Base-by-base conservation (phyloP, 768 basidiomycete genomes). In the Fibroporia radiculosa region DNA sequence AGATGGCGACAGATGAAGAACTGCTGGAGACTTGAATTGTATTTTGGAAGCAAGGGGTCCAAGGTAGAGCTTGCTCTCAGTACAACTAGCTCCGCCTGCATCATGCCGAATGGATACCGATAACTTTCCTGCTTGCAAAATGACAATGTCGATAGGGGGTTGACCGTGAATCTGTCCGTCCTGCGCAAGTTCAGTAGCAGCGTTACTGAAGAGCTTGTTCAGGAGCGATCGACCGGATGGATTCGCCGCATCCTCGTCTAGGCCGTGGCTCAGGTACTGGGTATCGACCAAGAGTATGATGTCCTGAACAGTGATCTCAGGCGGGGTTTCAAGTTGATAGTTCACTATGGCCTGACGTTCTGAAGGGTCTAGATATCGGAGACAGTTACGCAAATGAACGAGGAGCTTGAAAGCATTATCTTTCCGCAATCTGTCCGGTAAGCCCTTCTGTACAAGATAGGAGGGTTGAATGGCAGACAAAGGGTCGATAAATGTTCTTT, bases 401-500 rank as follows among this genome's bases (percentile, higher is more conserved):
- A 93, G 65, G 41, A 93, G 77, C 53, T 79, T 81, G 70, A 91
- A 92, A 1, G 74, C 71, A 0, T 74, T 63, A 49, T 87, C 81
- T 20, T 74, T 74, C 20, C 92, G 84, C 39, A 90, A 59, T 27
- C 69, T 58, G 36, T 83, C 75, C 6, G 87, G 83, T 7, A 71
- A 62, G 4, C 89, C 89, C 35, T 71, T 76, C 57, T 88, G 88
- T 20, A 93, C 77, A 26, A 93, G 72, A 57, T 78, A 89, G 2
- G 89, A 91, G 5, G 88, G 85, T 38, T 91, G 87, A 24, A 80
- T 87, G 25, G 85, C 78, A 18, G 90, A 91, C 12, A 89, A 68
- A 6, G 87, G 84, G 57, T 92, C 86, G 6, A 86, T 69, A 23
- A 78, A 63, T 3, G 75, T 57, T 19, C 70, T 63, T 24, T 73